Base-by-base conservation (phyloP, 2,329 filamentous ascomycete species). In the Coniochaeta sp. region DNA sequence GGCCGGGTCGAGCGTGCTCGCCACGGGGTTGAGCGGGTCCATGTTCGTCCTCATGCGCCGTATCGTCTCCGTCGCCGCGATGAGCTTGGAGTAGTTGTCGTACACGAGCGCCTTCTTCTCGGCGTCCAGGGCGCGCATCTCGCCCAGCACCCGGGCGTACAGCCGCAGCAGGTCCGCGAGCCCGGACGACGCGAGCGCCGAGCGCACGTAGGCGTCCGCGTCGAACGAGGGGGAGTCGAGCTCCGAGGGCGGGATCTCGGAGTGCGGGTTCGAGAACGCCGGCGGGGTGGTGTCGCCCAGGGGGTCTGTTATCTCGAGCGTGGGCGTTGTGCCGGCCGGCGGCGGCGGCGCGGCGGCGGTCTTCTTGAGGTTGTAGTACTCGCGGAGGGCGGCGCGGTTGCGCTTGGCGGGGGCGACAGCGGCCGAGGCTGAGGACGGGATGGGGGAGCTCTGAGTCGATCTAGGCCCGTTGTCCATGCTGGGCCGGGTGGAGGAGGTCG, bases 21-120 rank as follows among this genome's bases (percentile, higher is more conserved):
- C 89, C 73, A 89, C 86, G 1, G 89, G 88, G 62, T 88, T 89
- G 55, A 92, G 71, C 3, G 89, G 89, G 67, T 92, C 89, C 89
- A 93, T 93, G 64, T 87, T 91, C 34, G 84, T 81, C 61, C 90
- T 81, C 90, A 95, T 93, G 79, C 86, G 54, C 1, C 73, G 84
- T 69, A 99, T 99, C 3, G 93, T 98, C 74, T 96, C 93, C 12
- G 96, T 97, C 1, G 95, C 95, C n/a, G 89, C 85, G 65, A 99
- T 97, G 65, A 99, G 77, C 76, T 98, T 98, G 66, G 89, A 95
- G 74, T 98, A 99, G 72, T 99, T 99, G 73, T 99, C 93, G 73
- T 99, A 99, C 4, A 99, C 95, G 63, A 99, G 77, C 1, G 93
- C 93, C 76, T 99, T 99, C 74, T 95, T 89, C 80, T 99, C 95